phyloP scores from a whole-genome alignment of 1,284 basidiomycete genomes.

The Cystobasidiaceae sp. region DNA sequence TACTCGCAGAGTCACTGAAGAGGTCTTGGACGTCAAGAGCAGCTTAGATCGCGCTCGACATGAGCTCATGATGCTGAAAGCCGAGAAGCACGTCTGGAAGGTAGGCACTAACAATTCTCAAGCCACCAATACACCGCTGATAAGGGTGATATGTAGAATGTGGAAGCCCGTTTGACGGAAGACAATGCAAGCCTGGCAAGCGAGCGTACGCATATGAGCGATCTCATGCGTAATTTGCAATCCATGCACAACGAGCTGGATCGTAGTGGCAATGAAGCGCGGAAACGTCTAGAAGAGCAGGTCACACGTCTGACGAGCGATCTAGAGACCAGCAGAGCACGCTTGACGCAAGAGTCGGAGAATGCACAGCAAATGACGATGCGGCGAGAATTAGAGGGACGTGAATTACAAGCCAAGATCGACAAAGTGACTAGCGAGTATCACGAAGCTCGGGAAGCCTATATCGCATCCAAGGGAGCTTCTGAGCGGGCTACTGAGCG shows the following conservation, averaged over 20 bases:
- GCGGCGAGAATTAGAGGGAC: slow-evolving; percentile 73
- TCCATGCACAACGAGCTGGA: slow-evolving; percentile 84
- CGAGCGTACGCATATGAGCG: slow-evolving; percentile 76
- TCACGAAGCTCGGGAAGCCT: slow-evolving; percentile 63
- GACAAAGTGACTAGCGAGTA: slow-evolving; percentile 64
- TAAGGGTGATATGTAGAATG: too few species aligned
- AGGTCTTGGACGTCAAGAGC: slow-evolving; percentile 57
- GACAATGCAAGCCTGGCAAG: slow-evolving; percentile 73
- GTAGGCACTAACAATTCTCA: slow-evolving; percentile 50
- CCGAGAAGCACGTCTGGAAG: slow-evolving; percentile 89
- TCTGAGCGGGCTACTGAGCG: slow-evolving; percentile 73
- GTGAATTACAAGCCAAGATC: slow-evolving; percentile 66
- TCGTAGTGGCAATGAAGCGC: slow-evolving; percentile 70
- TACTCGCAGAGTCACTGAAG: slow-evolving; percentile 55
- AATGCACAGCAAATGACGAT: slow-evolving; percentile 63
- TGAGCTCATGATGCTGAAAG: slow-evolving; percentile 75
- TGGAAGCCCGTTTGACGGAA: slow-evolving; percentile 70
- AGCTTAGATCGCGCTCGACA: slow-evolving; percentile 69
- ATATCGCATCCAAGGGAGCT: slow-evolving; percentile 71
- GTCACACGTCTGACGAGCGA: slow-evolving; percentile 71
- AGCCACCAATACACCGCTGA: not conserved
- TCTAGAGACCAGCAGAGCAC: slow-evolving; percentile 64
- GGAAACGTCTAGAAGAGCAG: slow-evolving; percentile 70
- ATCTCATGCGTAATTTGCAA: slow-evolving; percentile 80
- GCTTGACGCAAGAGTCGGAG: slow-evolving; percentile 74